Percentiles rank a stretch among this genome's conserved stretches.
phyloP scores from a whole-genome alignment of 257 asterid species.

The Gynochthodes officinalis region DNA sequence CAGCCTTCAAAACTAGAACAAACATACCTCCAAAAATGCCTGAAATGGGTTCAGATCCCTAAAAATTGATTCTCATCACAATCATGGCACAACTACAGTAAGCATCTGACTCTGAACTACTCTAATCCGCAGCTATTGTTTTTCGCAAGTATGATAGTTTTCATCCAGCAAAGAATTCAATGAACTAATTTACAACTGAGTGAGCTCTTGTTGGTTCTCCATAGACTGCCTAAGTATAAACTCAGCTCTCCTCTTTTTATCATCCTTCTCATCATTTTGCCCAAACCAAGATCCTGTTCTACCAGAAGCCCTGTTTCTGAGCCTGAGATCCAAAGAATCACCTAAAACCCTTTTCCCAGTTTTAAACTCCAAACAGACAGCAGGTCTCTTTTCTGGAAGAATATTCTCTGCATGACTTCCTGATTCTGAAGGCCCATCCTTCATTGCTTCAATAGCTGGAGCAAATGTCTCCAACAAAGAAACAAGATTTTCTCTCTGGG shows the following conservation, averaged over 20 bases:
- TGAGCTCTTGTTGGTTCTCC: conserved; percentile 78
- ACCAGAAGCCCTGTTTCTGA: conserved; percentile 54
- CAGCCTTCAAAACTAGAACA: conserved; percentile 15
- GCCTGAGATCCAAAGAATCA: conserved; percentile 83
- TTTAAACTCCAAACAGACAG: conserved; percentile 65
- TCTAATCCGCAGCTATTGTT: conserved; percentile 53
- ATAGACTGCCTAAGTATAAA: conserved; percentile 63
- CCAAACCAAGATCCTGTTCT: conserved; percentile 55
- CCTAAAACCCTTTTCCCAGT: conserved; percentile 67
- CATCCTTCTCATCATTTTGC: conserved; percentile 81
- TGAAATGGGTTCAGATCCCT: conserved; percentile 39
- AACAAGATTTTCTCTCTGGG: conserved; percentile 29
- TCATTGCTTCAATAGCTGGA: conserved; percentile 94
- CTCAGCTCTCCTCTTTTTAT: conserved; percentile 89
- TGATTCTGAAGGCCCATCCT: conserved; percentile 61
- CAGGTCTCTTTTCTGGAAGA: conserved; percentile 56
- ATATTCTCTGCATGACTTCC: conserved; percentile 51
- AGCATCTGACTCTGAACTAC: conserved; percentile 45
- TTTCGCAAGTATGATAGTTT: conserved; percentile 31
- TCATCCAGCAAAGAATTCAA: conserved; percentile 39
- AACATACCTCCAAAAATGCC: conserved; percentile 57
- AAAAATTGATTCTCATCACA: conserved; percentile 51
- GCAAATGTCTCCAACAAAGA: conserved; percentile 86
- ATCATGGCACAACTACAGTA: conserved; percentile 55
- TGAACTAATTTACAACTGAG: conserved; percentile 75